These are phyloP conservation scores for Vigna reflexopilosa DNA, from an alignment of 306 rosid genomes.

Conservation along the genomic window DNA sequence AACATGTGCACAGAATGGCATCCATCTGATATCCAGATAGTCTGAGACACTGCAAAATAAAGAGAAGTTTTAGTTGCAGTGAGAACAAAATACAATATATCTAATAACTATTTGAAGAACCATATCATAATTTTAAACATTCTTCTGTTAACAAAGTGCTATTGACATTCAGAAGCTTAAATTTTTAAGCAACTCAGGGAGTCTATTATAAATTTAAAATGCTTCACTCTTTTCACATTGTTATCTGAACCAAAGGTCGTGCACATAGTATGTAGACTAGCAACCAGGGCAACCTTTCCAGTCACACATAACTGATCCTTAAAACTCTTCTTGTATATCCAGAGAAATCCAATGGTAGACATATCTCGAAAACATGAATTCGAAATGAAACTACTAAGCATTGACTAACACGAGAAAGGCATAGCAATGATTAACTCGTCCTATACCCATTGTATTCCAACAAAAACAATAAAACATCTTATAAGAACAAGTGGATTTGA, in stretches of 20 bases:
- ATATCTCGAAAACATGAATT: background rate
- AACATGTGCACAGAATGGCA: slow-evolving; percentile 67
- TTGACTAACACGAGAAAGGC: background rate
- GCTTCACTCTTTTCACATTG: slow-evolving; percentile 1
- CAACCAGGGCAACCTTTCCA: slow-evolving; percentile 8
- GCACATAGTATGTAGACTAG: background rate
- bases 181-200: slow-evolving; percentile 4
- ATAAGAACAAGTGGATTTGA: slow-evolving; percentile 5
- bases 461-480: background rate
- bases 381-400: slow-evolving; percentile 11
- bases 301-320: background rate
- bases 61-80: slow-evolving; percentile 30
- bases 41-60: slow-evolving; percentile 72
- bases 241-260: slow-evolving; percentile 12
- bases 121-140: slow-evolving; percentile 8
- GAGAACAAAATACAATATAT: slow-evolving; percentile 23
- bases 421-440: background rate
- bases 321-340: background rate
- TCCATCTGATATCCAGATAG: slow-evolving; percentile 91
- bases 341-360: background rate
- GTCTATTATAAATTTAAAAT: background rate
- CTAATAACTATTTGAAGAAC: slow-evolving; percentile 14
- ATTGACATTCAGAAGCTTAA: slow-evolving; percentile 20
- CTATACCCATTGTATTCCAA: background rate
- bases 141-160: slow-evolving; percentile 15